Conservation (phyloP, 1,284 basidiomycete genomes). For the Ceratobasidium sp. region DNA sequence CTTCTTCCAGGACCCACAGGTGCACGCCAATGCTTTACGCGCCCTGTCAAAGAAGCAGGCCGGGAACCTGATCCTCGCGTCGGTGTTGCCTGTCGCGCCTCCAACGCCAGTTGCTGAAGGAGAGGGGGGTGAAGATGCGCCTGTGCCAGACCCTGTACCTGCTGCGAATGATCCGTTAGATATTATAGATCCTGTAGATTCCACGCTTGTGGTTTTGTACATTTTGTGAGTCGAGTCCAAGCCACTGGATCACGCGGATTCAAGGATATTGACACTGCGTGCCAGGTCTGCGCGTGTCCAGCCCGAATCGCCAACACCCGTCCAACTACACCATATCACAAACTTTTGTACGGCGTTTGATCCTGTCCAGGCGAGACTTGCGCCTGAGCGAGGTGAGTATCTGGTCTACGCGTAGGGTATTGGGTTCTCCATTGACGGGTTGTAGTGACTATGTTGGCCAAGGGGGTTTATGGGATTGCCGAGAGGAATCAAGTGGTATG, state of each 20-base stretch:
- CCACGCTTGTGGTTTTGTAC: slow-evolving; percentile 70
- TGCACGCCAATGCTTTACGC: slow-evolving; percentile 12
- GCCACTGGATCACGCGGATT: slow-evolving; percentile 1
- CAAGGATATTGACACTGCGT: not conserved
- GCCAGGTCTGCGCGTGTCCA: slow-evolving; percentile 59
- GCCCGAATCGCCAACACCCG: slow-evolving; percentile 48
- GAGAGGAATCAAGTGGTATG: slow-evolving; percentile 55
- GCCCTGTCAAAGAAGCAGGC: slow-evolving; percentile 23
- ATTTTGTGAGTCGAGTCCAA: slow-evolving; percentile 64
- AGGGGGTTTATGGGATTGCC: slow-evolving; percentile 55
- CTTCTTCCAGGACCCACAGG: slow-evolving; percentile 11
- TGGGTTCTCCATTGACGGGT: slow-evolving; percentile 1
- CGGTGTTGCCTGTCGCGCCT: slow-evolving; percentile 32
- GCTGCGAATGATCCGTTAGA: slow-evolving; percentile 60
- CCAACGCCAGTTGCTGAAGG: slow-evolving; percentile 30
- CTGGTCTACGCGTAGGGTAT: not conserved
- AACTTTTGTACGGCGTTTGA: slow-evolving; percentile 66
- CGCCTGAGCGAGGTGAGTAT: slow-evolving; percentile 70
- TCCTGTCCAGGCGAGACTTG: slow-evolving; percentile 65
- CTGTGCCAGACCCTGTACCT: too few relatives aligned
- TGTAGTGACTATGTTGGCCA: slow-evolving; percentile 57
- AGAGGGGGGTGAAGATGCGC: not conserved
- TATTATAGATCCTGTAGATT: slow-evolving; percentile 59
- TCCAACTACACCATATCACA: slow-evolving; percentile 56
- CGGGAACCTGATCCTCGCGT: slow-evolving; percentile 28